Conservation (phyloP, 2,329 filamentous ascomycete genomes). For the Colletotrichum somersetense region DNA sequence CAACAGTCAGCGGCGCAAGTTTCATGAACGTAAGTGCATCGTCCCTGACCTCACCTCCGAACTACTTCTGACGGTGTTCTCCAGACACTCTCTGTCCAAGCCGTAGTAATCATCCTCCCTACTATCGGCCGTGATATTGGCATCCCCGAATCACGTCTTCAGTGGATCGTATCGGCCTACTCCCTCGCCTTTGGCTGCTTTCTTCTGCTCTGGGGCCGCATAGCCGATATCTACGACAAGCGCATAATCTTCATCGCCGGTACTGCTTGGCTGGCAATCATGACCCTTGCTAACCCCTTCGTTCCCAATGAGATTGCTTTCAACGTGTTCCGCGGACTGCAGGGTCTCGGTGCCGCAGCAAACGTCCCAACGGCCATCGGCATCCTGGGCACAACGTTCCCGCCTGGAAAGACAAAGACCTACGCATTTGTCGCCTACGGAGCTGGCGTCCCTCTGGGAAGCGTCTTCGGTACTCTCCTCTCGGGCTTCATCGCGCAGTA, state of each 20-base stretch:
- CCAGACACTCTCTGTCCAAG: slow-evolving; percentile 69
- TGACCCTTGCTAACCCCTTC: slow-evolving; percentile 72
- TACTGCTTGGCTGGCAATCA: slow-evolving; percentile 71
- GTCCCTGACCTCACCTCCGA: neutral
- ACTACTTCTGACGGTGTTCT: neutral
- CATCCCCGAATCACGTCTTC: slow-evolving; percentile 70
- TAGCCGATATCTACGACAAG: slow-evolving; percentile 77
- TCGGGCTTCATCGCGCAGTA: slow-evolving; percentile 74
- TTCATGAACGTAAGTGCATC: slow-evolving; percentile 63
- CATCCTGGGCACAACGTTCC: slow-evolving; percentile 76
- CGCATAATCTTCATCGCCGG: slow-evolving; percentile 74
- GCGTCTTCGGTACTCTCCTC: slow-evolving; percentile 74
- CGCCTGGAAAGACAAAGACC: slow-evolving; percentile 76
- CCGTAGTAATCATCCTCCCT: slow-evolving; percentile 72
- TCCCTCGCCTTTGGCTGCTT: slow-evolving; percentile 76
- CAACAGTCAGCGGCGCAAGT: slow-evolving; percentile 66
- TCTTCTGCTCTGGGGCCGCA: slow-evolving; percentile 74
- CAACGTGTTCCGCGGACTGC: slow-evolving; percentile 74
- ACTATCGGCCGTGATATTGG: slow-evolving; percentile 68
- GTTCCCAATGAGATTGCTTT: slow-evolving; percentile 76
- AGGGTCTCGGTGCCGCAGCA: slow-evolving; percentile 76
- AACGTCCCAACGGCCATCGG: slow-evolving; percentile 80
- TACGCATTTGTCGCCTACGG: slow-evolving; percentile 76
- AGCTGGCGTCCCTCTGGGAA: slow-evolving; percentile 74
- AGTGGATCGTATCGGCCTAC: slow-evolving; percentile 78